Evolutionary conservation across 2,329 filamentous ascomycete genomes (phyloP).

Genomic region (Didymella lethalis): DNA sequence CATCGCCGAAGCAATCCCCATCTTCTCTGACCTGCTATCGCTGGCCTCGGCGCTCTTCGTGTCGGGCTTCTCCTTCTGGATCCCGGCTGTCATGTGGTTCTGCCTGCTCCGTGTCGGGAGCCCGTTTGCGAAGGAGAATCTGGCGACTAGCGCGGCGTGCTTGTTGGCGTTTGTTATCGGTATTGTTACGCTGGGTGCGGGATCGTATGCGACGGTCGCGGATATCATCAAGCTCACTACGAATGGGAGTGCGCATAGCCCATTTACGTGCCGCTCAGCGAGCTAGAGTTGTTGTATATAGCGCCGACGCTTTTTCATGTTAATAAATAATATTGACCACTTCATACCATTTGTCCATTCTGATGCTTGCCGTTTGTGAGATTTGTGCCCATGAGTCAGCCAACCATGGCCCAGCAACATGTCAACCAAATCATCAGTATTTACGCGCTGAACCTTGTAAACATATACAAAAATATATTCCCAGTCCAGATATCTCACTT

Average conservation of each 20-base stretch:
- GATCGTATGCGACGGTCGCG: conserved; percentile 24
- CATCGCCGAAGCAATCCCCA: conserved; percentile 27
- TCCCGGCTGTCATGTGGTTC: conserved; percentile 25
- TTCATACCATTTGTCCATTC: background rate
- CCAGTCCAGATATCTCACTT: no score
- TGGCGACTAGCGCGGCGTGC: conserved; percentile 18
- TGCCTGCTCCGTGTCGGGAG: conserved; percentile 19
- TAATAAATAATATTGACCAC: conserved; percentile 11
- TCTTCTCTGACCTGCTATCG: conserved; percentile 26
- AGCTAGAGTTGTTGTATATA: background rate
- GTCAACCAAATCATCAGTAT: no score
- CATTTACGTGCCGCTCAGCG: conserved; percentile 23
- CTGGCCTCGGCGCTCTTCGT: conserved; percentile 26
- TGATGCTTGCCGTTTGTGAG: no score
- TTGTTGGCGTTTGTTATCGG: conserved; percentile 21
- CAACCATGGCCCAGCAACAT: no score
- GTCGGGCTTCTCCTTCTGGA: conserved; percentile 25
- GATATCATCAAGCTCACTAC: conserved; percentile 23
- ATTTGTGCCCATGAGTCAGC: no score
- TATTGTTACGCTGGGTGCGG: conserved; percentile 20
- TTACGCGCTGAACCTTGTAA: no score
- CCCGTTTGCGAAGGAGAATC: conserved; percentile 19
- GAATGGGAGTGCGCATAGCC: conserved; percentile 21
- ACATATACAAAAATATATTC: no score
- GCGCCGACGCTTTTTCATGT: background rate